Evolutionary conservation across 1,139 yeast species (phyloP).

Genomic region (Hemisphaericaspora xylanilytica): DNA sequence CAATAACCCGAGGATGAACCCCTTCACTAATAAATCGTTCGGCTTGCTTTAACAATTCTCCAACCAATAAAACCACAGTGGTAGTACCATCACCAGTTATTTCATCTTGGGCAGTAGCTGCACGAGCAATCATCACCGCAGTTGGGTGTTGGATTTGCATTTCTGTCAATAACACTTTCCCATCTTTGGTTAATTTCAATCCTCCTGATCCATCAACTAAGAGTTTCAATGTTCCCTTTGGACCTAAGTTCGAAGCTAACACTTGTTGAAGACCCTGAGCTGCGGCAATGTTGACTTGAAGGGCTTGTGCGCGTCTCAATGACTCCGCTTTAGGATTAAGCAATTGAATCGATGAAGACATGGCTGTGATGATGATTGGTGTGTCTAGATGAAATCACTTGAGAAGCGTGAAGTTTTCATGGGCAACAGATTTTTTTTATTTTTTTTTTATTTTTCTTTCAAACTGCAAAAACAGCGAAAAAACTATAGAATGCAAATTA

Average conservation of each 20-base stretch:
- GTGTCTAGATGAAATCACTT: too few relatives aligned
- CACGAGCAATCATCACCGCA: slow-evolving; percentile 97
- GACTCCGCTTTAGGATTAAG: too few relatives aligned
- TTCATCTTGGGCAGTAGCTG: slow-evolving; percentile 96
- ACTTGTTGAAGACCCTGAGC: slow-evolving; percentile 98
- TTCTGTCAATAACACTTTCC: slow-evolving; percentile 89
- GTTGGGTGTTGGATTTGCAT: slow-evolving; percentile 97
- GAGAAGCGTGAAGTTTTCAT: too few relatives aligned
- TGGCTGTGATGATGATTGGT: too few relatives aligned
- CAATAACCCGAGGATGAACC: slow-evolving; percentile 94
- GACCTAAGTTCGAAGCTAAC: slow-evolving; percentile 97
- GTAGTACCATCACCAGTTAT: slow-evolving; percentile 99
- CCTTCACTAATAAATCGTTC: slow-evolving; percentile 92
- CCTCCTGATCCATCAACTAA: slow-evolving; percentile 99
- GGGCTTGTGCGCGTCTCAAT: too few relatives aligned
- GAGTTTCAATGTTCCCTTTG: slow-evolving; percentile 99
- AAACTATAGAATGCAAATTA: too few relatives aligned
- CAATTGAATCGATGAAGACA: too few relatives aligned
- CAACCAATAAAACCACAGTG: slow-evolving; percentile 90
- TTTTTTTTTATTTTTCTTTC: too few relatives aligned
- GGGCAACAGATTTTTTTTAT: too few relatives aligned
- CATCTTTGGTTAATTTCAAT: slow-evolving; percentile 94
- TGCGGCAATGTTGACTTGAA: slow-evolving; percentile 93
- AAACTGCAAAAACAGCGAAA: too few relatives aligned
- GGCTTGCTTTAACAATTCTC: slow-evolving; percentile 93